A percentile compares a stretch with the other conserved stretches of the same genome.
Conservation (phyloP, 257 asterid species). For the Euphrasia confusa region DNA sequence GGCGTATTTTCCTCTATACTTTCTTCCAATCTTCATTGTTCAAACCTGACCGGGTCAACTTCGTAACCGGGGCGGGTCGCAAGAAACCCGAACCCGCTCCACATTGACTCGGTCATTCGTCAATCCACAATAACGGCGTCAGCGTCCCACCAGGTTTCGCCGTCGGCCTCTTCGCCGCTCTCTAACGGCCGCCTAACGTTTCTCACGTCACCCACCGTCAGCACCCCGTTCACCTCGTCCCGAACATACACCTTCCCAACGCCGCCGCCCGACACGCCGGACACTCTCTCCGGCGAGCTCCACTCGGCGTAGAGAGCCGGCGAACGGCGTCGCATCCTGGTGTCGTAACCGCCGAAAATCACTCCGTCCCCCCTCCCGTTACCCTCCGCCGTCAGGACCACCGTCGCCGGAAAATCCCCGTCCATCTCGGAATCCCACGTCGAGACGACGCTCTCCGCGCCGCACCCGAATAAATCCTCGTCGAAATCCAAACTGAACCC, state of each 20-base stretch:
- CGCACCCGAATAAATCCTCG: conserved; percentile 39
- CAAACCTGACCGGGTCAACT: conserved; percentile 18
- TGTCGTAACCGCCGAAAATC: conserved; percentile 53
- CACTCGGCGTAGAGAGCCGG: conserved; percentile 72
- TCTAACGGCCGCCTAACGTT: conserved; percentile 56
- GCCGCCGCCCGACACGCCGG: conserved; percentile 26
- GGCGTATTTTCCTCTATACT: conserved; percentile 10
- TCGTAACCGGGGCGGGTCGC: not conserved
- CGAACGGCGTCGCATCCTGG: conserved; percentile 42
- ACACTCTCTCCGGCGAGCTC: conserved; percentile 30
- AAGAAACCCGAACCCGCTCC: conserved; percentile 1
- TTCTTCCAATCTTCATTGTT: not conserved
- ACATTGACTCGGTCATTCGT: conserved; percentile 32
- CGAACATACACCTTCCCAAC: conserved; percentile 51
- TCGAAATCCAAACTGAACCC: conserved; percentile 59
- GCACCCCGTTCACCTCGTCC: conserved; percentile 49
- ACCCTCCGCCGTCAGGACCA: conserved; percentile 45
- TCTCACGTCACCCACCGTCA: conserved; percentile 80
- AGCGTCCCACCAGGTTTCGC: conserved; percentile 68
- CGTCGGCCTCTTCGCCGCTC: conserved; percentile 37
- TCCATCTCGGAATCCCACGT: conserved; percentile 42
- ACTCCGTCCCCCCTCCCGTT: conserved; percentile 40
- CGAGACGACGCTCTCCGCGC: conserved; percentile 46
- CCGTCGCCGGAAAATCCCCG: conserved; percentile 31
- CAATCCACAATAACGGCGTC: conserved; percentile 64